These are phyloP conservation scores for Calonectria multiphialidica DNA, from an alignment of 2,329 filamentous ascomycete genomes.

Conservation along the genomic window DNA sequence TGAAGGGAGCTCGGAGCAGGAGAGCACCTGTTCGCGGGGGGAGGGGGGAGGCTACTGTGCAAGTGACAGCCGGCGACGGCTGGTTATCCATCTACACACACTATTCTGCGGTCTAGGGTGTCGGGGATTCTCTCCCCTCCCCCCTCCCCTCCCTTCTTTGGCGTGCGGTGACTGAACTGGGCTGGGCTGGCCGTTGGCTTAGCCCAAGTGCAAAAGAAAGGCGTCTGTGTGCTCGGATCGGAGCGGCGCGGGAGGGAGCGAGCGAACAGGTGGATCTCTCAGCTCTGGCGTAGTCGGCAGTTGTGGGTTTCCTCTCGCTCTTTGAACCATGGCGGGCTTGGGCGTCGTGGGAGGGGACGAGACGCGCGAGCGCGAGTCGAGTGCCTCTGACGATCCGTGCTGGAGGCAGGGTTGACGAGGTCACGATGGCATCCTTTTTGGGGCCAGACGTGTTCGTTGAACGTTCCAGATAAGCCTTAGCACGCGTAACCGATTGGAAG, in stretches of 20 bases:
- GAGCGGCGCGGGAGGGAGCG: conserved; percentile 8
- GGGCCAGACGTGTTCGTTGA: not conserved
- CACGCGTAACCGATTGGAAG: not conserved
- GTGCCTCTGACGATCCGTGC: not conserved
- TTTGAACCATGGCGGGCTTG: too few species aligned
- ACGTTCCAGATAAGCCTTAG: not conserved
- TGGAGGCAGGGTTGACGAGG: not conserved
- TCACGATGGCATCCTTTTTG: conserved; percentile 1
- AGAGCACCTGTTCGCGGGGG: not conserved
- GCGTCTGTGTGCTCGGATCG: conserved; percentile 5
- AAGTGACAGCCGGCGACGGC: conserved; percentile 2
- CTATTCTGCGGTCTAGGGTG: not conserved
- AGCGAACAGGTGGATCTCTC: conserved; percentile 16
- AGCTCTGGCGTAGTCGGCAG: conserved; percentile 8
- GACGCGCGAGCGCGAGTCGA: not conserved
- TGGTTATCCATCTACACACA: not conserved
- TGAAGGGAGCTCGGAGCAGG: conserved; percentile 5
- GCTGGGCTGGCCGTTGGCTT: not conserved
- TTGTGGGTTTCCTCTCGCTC: not conserved
- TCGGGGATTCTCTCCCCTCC: conserved; percentile 1
- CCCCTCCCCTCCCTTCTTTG: too few species aligned
- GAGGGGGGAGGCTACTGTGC: conserved; percentile 6
- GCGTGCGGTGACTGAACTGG: not conserved
- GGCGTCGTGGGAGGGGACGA: not conserved
- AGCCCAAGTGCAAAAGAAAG: not conserved